phyloP scores from a whole-genome alignment of 2,329 filamentous ascomycete species.

The Pseudocercospora macadamiae region DNA sequence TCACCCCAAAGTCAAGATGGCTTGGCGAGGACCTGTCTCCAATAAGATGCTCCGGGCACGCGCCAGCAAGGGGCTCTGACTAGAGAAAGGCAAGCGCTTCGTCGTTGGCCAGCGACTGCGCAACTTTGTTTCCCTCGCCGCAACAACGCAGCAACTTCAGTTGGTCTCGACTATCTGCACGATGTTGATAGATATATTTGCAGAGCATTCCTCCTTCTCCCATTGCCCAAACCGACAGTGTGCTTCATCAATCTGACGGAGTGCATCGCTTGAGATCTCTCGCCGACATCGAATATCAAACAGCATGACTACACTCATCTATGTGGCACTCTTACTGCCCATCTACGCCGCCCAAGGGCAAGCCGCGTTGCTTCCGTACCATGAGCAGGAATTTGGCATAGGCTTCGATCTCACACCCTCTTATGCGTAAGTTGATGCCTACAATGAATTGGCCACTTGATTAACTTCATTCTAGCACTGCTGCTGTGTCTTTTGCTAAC shows the following conservation, averaged over 20 bases:
- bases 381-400: not conserved
- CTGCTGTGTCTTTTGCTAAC: not conserved
- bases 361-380: not conserved
- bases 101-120: not conserved
- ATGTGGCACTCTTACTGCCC: not conserved
- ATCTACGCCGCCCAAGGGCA: not conserved
- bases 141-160: not conserved
- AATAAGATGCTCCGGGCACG: too few species aligned
- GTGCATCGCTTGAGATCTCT: not conserved
- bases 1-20: too few species aligned
- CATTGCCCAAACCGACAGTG: too few species aligned
- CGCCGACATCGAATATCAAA: not conserved
- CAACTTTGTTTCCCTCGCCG: not conserved
- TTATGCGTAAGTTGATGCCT: not conserved
- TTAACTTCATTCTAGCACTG: not conserved
- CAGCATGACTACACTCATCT: not conserved
- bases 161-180: too few species aligned
- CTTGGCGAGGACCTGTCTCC: too few species aligned
- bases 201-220: too few species aligned
- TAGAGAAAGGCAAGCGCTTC: too few species aligned
- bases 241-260: too few species aligned
- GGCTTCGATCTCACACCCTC: not conserved
- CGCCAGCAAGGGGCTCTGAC: too few species aligned
- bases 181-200: too few species aligned
- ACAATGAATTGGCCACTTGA: not conserved